Conservation (phyloP, 2,329 filamentous ascomycete genomes). For the Neodidymelliopsis sp. region DNA sequence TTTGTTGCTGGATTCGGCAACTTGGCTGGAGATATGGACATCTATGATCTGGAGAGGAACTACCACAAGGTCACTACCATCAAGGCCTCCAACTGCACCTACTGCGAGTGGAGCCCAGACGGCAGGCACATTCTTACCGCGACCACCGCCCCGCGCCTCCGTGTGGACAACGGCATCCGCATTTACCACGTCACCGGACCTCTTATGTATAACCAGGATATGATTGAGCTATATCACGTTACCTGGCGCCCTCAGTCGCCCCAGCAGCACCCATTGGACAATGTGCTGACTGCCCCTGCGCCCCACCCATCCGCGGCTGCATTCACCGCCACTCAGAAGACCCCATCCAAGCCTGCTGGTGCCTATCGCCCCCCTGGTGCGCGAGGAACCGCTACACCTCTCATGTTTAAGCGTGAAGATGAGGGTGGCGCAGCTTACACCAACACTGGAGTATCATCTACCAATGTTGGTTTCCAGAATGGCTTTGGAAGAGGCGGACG, state of each 20-base stretch:
- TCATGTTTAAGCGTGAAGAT: constrained; percentile 97
- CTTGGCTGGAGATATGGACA: constrained; percentile 94
- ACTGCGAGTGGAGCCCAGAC: constrained; percentile 97
- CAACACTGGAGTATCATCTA: constrained; percentile 77
- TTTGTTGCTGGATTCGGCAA: constrained; percentile 97
- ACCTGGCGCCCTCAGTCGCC: constrained; percentile 80
- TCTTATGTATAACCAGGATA: constrained; percentile 94
- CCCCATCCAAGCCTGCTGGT: constrained; percentile 94
- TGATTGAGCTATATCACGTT: constrained; percentile 90
- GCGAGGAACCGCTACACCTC: constrained; percentile 83
- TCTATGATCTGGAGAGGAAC: constrained; percentile 95
- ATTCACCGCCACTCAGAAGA: constrained; percentile 87
- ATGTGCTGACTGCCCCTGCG: constrained; percentile 77
- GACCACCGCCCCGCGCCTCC: constrained; percentile 93
- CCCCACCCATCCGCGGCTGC: constrained; percentile 84
- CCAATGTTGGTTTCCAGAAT: constrained; percentile 65
- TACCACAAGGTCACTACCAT: constrained; percentile 92
- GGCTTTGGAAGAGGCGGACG: constrained; percentile 80
- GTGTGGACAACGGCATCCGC: constrained; percentile 95
- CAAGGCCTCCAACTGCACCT: constrained; percentile 92
- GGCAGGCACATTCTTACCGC: constrained; percentile 95
- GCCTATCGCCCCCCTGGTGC: constrained; percentile 96
- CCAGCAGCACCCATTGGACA: constrained; percentile 66
- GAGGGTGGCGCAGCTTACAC: constrained; percentile 91
- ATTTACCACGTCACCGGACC: constrained; percentile 90